Conservation (phyloP, 208 protist genomes). For the Leishmania tarentolae region DNA sequence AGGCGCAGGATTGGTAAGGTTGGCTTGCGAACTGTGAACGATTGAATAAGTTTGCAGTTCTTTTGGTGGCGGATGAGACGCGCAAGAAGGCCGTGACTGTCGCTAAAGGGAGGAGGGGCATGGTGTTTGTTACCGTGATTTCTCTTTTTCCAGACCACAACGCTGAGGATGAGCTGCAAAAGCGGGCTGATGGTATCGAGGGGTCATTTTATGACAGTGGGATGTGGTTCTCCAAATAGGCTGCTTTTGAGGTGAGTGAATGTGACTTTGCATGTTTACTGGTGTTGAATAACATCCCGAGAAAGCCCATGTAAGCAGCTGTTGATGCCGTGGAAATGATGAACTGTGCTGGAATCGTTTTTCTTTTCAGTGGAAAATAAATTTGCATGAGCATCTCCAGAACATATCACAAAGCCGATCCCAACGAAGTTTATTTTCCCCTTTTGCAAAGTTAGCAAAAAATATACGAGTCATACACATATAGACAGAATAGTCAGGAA, state of each 20-base stretch:
- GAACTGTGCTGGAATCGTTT: neutral
- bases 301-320: neutral
- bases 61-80: neutral
- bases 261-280: too few relatives aligned
- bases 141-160: neutral
- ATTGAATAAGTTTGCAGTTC: neutral
- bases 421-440: neutral
- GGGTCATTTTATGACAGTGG: neutral
- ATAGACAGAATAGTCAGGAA: conserved; percentile 3
- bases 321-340: neutral
- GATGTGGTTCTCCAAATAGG: neutral
- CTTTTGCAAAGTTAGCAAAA: neutral
- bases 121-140: neutral
- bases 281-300: neutral
- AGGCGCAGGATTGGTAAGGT: neutral
- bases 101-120: neutral
- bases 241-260: neutral
- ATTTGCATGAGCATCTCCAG: neutral
- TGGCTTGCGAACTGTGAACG: neutral
- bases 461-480: neutral
- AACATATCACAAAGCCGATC: neutral
- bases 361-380: neutral
- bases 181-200: neutral
- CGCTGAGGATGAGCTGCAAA: neutral
- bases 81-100: neutral